Conservation (phyloP, 495 filamentous ascomycete genomes). For the Lophiostoma macrostomum region DNA sequence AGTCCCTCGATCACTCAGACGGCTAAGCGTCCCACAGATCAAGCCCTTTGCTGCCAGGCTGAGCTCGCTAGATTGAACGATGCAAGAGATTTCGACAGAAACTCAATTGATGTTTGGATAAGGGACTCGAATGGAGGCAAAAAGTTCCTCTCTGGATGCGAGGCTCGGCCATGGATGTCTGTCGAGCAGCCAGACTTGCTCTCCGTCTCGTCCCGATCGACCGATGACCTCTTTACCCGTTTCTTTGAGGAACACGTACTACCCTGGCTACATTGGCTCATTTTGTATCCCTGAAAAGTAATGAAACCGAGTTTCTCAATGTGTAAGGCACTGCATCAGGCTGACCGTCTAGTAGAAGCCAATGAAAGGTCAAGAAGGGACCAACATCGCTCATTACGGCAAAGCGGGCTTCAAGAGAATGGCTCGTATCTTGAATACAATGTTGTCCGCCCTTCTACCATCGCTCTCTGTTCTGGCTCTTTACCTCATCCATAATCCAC, state of each 20-base stretch:
- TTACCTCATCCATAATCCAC: not conserved
- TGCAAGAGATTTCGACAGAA: too few relatives aligned
- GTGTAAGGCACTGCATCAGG: not conserved
- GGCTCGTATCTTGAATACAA: not conserved
- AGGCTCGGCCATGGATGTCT: not conserved
- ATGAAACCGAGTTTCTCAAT: too few relatives aligned
- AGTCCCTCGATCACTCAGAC: too few relatives aligned
- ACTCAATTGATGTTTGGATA: too few relatives aligned
- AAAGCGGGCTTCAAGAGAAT: not conserved
- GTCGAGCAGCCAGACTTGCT: not conserved
- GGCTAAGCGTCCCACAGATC: too few relatives aligned
- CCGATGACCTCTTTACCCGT: not conserved
- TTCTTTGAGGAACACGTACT: not conserved
- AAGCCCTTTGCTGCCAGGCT: too few relatives aligned
- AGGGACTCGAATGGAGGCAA: not conserved
- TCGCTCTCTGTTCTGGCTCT: not conserved
- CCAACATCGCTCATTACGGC: not conserved
- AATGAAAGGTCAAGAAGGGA: not conserved
- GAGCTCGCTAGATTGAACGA: too few relatives aligned
- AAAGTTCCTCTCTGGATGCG: not conserved
- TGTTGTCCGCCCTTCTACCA: not conserved
- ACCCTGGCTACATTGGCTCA: not conserved
- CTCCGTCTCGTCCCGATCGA: not conserved
- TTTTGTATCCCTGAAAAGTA: not conserved
- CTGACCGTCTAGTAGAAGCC: not conserved